A percentile compares a stretch with the other conserved stretches of the same genome.
Conservation (phyloP, 2,329 filamentous ascomycete species). For the Tolypocladium inflatum region DNA sequence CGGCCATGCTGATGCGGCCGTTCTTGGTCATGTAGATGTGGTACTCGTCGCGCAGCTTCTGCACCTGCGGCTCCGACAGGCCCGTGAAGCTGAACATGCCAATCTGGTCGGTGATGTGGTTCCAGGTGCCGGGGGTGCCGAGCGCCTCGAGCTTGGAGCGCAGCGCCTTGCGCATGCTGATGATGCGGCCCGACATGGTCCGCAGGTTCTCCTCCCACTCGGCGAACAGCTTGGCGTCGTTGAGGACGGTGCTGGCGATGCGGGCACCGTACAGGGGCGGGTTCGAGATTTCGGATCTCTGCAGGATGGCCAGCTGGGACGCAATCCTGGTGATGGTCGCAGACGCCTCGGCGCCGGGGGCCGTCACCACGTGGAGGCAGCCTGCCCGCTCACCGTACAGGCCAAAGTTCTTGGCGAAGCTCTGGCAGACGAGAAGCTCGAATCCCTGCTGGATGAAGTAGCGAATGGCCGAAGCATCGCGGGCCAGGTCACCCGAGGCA, state of each 20-base stretch:
- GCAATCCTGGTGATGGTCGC: slow-evolving; percentile 57
- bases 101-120: slow-evolving; percentile 97
- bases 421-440: slow-evolving; percentile 80
- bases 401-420: slow-evolving; percentile 96
- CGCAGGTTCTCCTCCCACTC: slow-evolving; percentile 90
- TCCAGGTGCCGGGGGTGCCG: slow-evolving; percentile 83
- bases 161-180: slow-evolving; percentile 75
- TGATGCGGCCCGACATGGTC: slow-evolving; percentile 94
- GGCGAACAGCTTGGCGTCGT: slow-evolving; percentile 69
- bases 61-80: slow-evolving; percentile 62
- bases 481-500: slow-evolving; percentile 77
- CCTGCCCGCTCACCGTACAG: slow-evolving; percentile 94
- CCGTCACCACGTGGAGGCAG: slow-evolving; percentile 87
- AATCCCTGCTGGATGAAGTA: slow-evolving; percentile 92
- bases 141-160: slow-evolving; percentile 73
- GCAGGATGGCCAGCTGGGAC: slow-evolving; percentile 85
- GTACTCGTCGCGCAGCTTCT: slow-evolving; percentile 56
- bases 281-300: slow-evolving; percentile 96
- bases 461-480: slow-evolving; percentile 85
- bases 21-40: slow-evolving; percentile 97
- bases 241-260: slow-evolving; percentile 77
- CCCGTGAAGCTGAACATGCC: slow-evolving; percentile 98
- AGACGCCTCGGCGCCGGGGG: slow-evolving; percentile 57
- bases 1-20: slow-evolving; percentile 95
- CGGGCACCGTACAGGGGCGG: slow-evolving; percentile 89